Percentiles rank a stretch among this genome's conserved stretches.
phyloP scores from a whole-genome alignment of 1,284 basidiomycete genomes.

The Entoloma clypeatum region DNA sequence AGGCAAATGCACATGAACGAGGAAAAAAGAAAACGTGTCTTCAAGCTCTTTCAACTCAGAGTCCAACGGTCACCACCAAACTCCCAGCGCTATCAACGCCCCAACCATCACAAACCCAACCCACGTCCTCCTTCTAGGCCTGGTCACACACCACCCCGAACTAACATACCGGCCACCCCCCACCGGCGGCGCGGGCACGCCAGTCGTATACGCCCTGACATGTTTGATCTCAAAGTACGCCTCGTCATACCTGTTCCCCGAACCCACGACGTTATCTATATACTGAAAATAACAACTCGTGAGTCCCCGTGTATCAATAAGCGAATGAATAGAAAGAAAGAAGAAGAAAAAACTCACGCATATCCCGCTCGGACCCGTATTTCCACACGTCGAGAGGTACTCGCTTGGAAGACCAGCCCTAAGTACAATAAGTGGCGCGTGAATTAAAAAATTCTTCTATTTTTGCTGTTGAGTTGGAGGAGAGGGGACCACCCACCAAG shows the following conservation, averaged over 20 bases:
- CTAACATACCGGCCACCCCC: too few relatives aligned
- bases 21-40: too few relatives aligned
- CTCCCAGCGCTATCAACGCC: too few relatives aligned
- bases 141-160: too few relatives aligned
- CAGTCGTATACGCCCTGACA: conserved; percentile 29
- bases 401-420: conserved; percentile 28
- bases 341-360: conserved; percentile 21
- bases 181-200: conserved; percentile 24
- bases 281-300: conserved; percentile 25
- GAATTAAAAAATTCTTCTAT: background rate
- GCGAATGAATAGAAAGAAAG: background rate
- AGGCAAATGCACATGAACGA: too few relatives aligned
- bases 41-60: too few relatives aligned
- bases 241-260: conserved; percentile 30
- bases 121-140: too few relatives aligned
- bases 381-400: conserved; percentile 24
- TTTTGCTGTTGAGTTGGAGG: too few relatives aligned
- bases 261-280: conserved; percentile 37
- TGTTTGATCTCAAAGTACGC: conserved; percentile 32
- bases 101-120: too few relatives aligned
- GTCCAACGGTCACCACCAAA: too few relatives aligned
- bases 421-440: background rate
- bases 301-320: background rate
- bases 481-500: conserved; percentile 31
- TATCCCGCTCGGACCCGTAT: conserved; percentile 25